phyloP scores from a whole-genome alignment of 352 stramenopile genomes.

The Globisporangium nunn region DNA sequence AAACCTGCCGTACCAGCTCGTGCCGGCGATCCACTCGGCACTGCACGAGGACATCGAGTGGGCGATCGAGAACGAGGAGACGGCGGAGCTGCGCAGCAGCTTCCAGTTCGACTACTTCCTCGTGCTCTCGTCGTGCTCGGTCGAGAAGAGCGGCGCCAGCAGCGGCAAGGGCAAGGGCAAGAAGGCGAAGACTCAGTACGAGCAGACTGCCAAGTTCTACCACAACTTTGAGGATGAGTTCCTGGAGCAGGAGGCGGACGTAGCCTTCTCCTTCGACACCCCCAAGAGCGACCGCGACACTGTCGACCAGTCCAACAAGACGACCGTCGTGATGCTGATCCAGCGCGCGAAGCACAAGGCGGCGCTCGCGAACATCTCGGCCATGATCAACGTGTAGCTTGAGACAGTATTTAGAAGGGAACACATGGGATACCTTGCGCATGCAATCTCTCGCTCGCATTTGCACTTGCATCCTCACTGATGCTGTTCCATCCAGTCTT shows the following conservation, averaged over 20 bases:
- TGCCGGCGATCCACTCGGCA: slow-evolving; percentile 70
- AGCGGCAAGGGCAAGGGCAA: slow-evolving; percentile 44
- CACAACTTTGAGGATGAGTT: slow-evolving; percentile 88
- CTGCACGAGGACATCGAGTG: slow-evolving; percentile 85
- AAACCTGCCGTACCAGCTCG: slow-evolving; percentile 82
- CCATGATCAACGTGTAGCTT: slow-evolving; percentile 80
- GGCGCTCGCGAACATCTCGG: slow-evolving; percentile 61
- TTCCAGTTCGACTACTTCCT: slow-evolving; percentile 84
- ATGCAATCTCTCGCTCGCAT: neutral
- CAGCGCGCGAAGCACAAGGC: slow-evolving; percentile 75
- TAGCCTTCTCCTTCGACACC: slow-evolving; percentile 67
- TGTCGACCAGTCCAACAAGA: slow-evolving; percentile 52
- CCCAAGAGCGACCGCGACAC: slow-evolving; percentile 55
- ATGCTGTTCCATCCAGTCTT: slow-evolving; percentile 54
- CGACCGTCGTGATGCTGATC: slow-evolving; percentile 74
- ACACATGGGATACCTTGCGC: neutral
- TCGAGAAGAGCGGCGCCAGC: slow-evolving; percentile 34
- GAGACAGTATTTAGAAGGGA: slow-evolving; percentile 32
- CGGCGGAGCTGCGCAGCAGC: slow-evolving; percentile 45
- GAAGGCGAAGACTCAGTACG: slow-evolving; percentile 70
- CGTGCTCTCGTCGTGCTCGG: slow-evolving; percentile 55
- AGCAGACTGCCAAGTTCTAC: slow-evolving; percentile 66
- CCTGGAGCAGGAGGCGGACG: slow-evolving; percentile 60
- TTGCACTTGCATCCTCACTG: neutral
- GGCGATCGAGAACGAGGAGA: slow-evolving; percentile 69